phyloP scores from a whole-genome alignment of 495 filamentous ascomycete genomes.

The Tuber brumale region DNA sequence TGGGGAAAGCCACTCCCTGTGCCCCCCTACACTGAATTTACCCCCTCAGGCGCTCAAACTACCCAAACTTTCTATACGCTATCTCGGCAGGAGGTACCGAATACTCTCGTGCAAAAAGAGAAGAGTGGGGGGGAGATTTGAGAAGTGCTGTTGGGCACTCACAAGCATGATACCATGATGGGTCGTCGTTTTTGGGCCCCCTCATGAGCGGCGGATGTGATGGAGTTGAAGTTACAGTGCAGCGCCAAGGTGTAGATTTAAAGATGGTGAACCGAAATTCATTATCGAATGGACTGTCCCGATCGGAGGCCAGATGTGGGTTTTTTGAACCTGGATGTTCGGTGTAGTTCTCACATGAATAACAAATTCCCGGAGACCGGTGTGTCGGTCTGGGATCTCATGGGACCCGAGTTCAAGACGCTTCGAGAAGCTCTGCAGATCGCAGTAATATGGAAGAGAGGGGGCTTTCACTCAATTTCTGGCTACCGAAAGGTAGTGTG shows the following conservation, averaged over 20 bases:
- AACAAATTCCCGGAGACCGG: too few relatives aligned
- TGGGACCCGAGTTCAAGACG: neutral
- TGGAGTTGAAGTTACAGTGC: neutral
- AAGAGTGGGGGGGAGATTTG: neutral
- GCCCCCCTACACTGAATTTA: too few relatives aligned
- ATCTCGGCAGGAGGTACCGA: neutral
- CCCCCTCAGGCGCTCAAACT: too few relatives aligned
- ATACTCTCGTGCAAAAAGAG: neutral
- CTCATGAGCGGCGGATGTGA: neutral
- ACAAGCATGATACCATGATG: neutral
- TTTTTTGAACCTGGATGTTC: too few relatives aligned
- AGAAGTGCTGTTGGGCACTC: neutral
- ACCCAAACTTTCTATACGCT: neutral
- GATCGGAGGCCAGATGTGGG: too few relatives aligned
- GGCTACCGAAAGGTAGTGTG: too few relatives aligned
- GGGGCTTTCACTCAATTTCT: too few relatives aligned
- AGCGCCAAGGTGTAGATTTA: neutral
- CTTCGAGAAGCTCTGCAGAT: neutral
- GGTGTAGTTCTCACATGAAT: too few relatives aligned
- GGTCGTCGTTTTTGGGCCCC: neutral
- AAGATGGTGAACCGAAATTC: neutral
- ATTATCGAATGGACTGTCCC: neutral
- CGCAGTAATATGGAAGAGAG: too few relatives aligned
- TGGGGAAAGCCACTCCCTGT: too few relatives aligned
- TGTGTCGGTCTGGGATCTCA: too few relatives aligned